A percentile compares a stretch with the other conserved stretches of the same genome.
Evolutionary conservation across 192 early-diverging fungal genomes (phyloP).

Genomic region (Coemansia sp.): DNA sequence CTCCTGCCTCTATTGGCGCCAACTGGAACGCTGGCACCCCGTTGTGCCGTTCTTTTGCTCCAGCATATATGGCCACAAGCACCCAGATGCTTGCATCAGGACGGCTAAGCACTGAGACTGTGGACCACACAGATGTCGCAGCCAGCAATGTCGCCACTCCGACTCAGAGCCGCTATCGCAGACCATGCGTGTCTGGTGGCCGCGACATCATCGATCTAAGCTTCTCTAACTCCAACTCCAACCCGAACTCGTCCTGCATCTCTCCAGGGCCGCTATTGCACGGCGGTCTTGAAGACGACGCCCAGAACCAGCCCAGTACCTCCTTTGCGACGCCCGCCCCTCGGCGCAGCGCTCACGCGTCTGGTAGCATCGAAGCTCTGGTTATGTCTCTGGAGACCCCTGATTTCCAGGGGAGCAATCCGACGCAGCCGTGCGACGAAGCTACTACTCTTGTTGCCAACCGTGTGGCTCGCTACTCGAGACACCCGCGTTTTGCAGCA

Average conservation of each 20-base stretch:
- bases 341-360: conserved; percentile 11
- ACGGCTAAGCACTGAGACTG: conserved; percentile 35
- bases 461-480: not conserved
- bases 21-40: conserved; percentile 17
- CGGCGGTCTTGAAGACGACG: not conserved
- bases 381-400: conserved; percentile 46
- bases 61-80: conserved; percentile 14
- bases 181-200: conserved; percentile 2
- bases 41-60: conserved; percentile 1
- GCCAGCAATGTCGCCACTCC: not conserved
- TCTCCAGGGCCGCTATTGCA: conserved; percentile 13
- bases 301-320: not conserved
- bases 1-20: conserved; percentile 14
- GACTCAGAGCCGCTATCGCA: not conserved
- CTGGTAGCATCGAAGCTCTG: conserved; percentile 24
- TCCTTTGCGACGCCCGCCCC: conserved; percentile 24
- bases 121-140: conserved; percentile 7
- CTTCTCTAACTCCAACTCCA: conserved; percentile 35
- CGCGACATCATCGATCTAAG: conserved; percentile 25
- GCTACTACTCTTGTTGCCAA: conserved; percentile 28
- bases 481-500: not conserved
- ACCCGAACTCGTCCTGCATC: conserved; percentile 23
- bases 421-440: conserved; percentile 12
- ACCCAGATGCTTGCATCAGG: conserved; percentile 41
- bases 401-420: conserved; percentile 12